Percentiles rank a stretch among this genome's conserved stretches.
Conservation (phyloP, 495 filamentous ascomycete genomes). For the Neurospora sp. region DNA sequence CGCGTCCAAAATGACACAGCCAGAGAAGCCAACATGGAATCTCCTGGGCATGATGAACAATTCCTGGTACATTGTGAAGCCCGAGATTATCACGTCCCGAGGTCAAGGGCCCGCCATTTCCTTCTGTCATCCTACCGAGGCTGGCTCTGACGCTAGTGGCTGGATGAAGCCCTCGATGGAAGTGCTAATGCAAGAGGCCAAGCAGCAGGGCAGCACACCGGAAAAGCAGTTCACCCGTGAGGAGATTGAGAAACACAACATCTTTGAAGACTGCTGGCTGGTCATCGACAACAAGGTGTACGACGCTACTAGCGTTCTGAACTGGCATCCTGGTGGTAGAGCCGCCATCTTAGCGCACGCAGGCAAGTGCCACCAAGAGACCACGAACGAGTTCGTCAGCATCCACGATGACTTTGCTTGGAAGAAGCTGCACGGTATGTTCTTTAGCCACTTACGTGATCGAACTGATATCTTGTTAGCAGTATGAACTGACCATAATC, state of each 20-base stretch:
- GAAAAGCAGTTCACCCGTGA: slow-evolving; percentile 10
- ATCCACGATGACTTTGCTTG: slow-evolving; percentile 7
- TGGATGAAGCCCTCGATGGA: slow-evolving; percentile 11
- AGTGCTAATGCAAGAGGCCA: slow-evolving; percentile 1
- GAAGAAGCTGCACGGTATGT: slow-evolving; percentile 2
- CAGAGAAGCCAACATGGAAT: slow-evolving; percentile 3
- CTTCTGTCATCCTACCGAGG: slow-evolving; percentile 9
- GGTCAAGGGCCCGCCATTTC: not conserved
- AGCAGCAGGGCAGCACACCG: not conserved
- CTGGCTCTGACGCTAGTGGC: not conserved
- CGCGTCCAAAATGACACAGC: slow-evolving; percentile 6
- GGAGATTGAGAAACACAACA: slow-evolving; percentile 54
- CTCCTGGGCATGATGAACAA: slow-evolving; percentile 12
- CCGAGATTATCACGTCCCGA: not conserved
- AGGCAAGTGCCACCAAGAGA: slow-evolving; percentile 4
- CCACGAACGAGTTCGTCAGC: slow-evolving; percentile 4
- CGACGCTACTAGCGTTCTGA: slow-evolving; percentile 61
- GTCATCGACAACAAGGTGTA: slow-evolving; percentile 66
- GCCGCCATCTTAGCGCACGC: slow-evolving; percentile 22
- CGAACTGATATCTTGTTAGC: not conserved
- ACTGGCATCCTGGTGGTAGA: slow-evolving; percentile 60
- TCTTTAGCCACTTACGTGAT: not conserved
- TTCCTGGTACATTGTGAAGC: slow-evolving; percentile 8
- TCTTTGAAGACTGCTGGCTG: slow-evolving; percentile 55
- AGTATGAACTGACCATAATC: not conserved